Percentiles rank a stretch among this genome's conserved stretches.
Conservation (phyloP, 192 early-diverging fungal species). For the Gigaspora rosea region DNA sequence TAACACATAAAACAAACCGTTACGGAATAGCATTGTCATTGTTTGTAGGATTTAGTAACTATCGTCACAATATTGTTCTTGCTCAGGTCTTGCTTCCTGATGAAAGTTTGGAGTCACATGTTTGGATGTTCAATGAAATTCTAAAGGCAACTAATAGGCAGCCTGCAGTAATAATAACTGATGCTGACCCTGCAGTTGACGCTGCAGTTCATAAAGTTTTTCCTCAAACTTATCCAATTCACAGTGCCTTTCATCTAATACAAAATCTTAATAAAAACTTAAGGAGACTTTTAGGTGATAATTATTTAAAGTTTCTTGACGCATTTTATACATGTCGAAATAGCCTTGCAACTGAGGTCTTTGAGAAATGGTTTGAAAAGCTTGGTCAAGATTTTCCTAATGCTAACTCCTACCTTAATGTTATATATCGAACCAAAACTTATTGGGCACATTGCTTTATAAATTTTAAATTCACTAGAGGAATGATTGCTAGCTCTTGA, state of each 20-base stretch:
- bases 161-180: neutral
- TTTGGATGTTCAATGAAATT: conserved; percentile 10
- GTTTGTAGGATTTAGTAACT: neutral
- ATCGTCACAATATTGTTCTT: conserved; percentile 5
- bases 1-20: neutral
- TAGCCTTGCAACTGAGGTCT: neutral
- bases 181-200: neutral
- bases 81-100: neutral
- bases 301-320: neutral
- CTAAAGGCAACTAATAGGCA: neutral
- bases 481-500: neutral
- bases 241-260: neutral
- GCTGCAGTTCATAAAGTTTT: neutral
- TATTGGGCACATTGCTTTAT: neutral
- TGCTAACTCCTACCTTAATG: neutral
- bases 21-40: neutral
- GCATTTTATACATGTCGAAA: neutral
- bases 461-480: conserved; percentile 7
- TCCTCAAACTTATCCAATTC: neutral
- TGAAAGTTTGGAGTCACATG: neutral
- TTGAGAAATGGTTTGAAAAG: neutral
- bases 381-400: neutral
- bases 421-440: neutral
- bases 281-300: neutral
- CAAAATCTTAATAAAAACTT: neutral